Evolutionary conservation across 2,329 filamentous ascomycete species (phyloP).

Genomic region (Seiridium cupressi): DNA sequence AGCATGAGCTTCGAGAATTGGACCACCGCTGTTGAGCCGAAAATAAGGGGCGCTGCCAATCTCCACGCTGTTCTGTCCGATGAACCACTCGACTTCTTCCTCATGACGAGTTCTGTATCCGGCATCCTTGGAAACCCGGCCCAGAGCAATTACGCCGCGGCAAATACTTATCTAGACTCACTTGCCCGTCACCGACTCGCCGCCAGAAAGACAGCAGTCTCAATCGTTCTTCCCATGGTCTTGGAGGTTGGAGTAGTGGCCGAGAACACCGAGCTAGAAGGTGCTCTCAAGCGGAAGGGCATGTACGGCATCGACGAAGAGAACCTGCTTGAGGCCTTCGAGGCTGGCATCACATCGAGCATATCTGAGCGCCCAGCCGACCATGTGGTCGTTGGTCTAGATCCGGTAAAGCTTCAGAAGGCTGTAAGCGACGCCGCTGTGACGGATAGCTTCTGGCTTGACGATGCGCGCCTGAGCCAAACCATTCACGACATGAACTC

Average conservation of each 20-base stretch:
- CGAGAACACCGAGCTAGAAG: conserved; percentile 18
- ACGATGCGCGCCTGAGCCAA: conserved; percentile 21
- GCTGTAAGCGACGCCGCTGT: conserved; percentile 11
- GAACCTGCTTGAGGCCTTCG: conserved; percentile 22
- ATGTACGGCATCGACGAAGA: conserved; percentile 29
- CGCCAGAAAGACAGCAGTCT: not conserved
- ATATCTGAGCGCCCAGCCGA: not conserved
- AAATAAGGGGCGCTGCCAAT: not conserved
- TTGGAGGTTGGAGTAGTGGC: conserved; percentile 20
- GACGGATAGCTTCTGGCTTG: conserved; percentile 18
- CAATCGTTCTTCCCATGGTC: conserved; percentile 18
- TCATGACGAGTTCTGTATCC: conserved; percentile 15
- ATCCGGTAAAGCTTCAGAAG: conserved; percentile 15
- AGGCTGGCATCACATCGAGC: conserved; percentile 20
- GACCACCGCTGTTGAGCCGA: not conserved
- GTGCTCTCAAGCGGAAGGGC: conserved; percentile 20
- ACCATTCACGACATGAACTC: conserved; percentile 15
- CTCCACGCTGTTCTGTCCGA: not conserved
- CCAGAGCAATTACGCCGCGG: conserved; percentile 28
- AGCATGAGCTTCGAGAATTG: conserved; percentile 1
- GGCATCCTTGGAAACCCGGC: conserved; percentile 18
- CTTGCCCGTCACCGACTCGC: conserved; percentile 12
- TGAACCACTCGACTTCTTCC: conserved; percentile 5
- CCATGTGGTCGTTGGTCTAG: conserved; percentile 14
- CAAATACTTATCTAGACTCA: conserved; percentile 27